Evolutionary conservation across 1,284 basidiomycete species (phyloP), one percentile per base, ranked within the genome.

Genomic region (Golubevia pallescens): DNA sequence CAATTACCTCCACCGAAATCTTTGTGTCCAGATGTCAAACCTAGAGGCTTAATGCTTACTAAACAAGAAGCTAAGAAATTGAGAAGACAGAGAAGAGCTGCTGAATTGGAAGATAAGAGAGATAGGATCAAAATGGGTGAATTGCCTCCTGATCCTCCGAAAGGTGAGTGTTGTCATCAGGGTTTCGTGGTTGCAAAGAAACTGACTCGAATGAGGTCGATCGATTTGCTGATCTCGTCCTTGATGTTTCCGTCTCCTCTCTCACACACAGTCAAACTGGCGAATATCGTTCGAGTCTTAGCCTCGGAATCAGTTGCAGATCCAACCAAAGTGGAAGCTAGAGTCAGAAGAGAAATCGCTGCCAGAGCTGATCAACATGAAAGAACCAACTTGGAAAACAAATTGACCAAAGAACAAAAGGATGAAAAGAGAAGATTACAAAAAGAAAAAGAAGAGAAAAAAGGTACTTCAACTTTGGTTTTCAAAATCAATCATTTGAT

Each of bases 41-140:
- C 67, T n/a, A 67, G 68, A 0, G 80, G 78, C 0, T 65, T 85
- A 10, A 84, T 84, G 75, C 66, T 85, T 1, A 85, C 82, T 23
- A 85, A 81, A 58, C 68, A 69, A 38, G 82, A 85, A 57, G 76
- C 77, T 69, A 77, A 77, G 61, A 85, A 85, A 61, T 69, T 85
- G 54, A 75, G 82, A 4, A 69, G 72, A 54, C 79, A 82, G 65
- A 74, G 82, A 6, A 70, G 82, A 1, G 73, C 74, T 0, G 82
- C 81, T 20, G 78, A 78, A 57, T 75, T 75, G 59, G 69, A 77
- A 59, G 82, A 85, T 66, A 82, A 81, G 48, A 74, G 78, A 28
- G 82, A 85, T 58, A 70, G 80, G 0, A 82, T 85, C 69, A 85
- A 85, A 67, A 85, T 85, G 82, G 82, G 82, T 0, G 67, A 84